Percentiles rank a stretch among this genome's conserved stretches.
These are phyloP conservation scores for Kodamaea arcana DNA, from an alignment of 1,139 yeast species.

Conservation along the genomic window DNA sequence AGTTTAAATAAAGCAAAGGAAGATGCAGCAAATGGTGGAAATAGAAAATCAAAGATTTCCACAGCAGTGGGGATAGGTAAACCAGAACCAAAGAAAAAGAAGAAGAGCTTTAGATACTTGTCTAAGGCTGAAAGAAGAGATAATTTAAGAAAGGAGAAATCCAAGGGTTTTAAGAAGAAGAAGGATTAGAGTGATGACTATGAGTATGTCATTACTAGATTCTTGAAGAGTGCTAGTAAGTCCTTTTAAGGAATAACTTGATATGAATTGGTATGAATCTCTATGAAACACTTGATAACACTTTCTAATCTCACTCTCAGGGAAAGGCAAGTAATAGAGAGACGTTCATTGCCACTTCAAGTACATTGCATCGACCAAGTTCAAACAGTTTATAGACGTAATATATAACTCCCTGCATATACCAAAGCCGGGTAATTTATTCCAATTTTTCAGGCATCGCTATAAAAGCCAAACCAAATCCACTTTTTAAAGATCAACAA, in stretches of 20 bases:
- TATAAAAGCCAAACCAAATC: slow-evolving; percentile 3
- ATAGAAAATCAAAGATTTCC: background rate
- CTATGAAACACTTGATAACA: too few species aligned
- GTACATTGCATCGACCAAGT: too few species aligned
- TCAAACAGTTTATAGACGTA: too few species aligned
- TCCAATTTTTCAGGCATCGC: background rate
- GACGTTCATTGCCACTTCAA: too few species aligned
- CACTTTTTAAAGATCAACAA: too few species aligned
- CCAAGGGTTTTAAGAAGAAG: slow-evolving; percentile 15
- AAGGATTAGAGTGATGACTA: slow-evolving; percentile 12
- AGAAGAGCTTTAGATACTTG: slow-evolving; percentile 84
- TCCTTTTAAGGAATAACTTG: too few species aligned
- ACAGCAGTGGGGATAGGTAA: slow-evolving; percentile 43
- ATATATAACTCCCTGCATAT: background rate
- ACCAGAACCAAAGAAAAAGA: slow-evolving; percentile 41
- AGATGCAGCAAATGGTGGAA: slow-evolving; percentile 10
- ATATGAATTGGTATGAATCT: too few species aligned
- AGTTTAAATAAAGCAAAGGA: slow-evolving; percentile 56
- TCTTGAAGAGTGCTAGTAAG: too few species aligned
- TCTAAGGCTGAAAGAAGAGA: slow-evolving; percentile 73
- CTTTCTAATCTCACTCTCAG: too few species aligned
- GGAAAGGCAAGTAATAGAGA: too few species aligned
- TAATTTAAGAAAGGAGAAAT: slow-evolving; percentile 57
- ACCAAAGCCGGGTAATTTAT: slow-evolving; percentile 13
- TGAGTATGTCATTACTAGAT: too few species aligned